phyloP scores from a whole-genome alignment of 441 rosid genomes.

The Populus hybrid region DNA sequence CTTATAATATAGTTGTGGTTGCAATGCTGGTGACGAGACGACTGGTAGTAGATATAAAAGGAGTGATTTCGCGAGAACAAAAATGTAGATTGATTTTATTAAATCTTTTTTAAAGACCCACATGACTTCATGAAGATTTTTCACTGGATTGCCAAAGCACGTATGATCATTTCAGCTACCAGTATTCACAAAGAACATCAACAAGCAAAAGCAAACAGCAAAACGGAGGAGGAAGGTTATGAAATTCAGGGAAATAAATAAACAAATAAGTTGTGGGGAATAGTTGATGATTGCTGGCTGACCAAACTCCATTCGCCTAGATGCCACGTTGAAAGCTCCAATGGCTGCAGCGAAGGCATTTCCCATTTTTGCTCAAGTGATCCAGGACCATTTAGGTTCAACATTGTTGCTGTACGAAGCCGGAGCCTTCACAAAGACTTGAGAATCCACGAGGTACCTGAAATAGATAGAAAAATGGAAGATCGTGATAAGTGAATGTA shows the following conservation, averaged over 20 bases:
- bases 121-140: background rate
- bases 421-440: background rate
- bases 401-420: background rate
- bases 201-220: background rate
- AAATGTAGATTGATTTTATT: too few species aligned
- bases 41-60: too few species aligned
- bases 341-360: background rate
- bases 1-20: too few species aligned
- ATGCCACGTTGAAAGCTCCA: background rate
- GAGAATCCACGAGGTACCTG: background rate
- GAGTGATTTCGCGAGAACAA: too few species aligned
- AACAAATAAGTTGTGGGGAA: background rate
- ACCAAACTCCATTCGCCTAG: background rate
- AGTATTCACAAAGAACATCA: background rate
- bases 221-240: background rate
- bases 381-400: background rate
- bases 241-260: background rate
- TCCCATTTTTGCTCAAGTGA: background rate
- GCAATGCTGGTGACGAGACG: too few species aligned
- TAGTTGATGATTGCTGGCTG: background rate
- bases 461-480: background rate
- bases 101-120: too few species aligned
- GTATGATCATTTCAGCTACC: background rate
- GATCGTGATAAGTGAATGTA: background rate
- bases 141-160: background rate